These are phyloP conservation scores for Paramecium sexaurelia DNA, from an alignment of 73 alveolate genomes.

Conservation along the genomic window DNA sequence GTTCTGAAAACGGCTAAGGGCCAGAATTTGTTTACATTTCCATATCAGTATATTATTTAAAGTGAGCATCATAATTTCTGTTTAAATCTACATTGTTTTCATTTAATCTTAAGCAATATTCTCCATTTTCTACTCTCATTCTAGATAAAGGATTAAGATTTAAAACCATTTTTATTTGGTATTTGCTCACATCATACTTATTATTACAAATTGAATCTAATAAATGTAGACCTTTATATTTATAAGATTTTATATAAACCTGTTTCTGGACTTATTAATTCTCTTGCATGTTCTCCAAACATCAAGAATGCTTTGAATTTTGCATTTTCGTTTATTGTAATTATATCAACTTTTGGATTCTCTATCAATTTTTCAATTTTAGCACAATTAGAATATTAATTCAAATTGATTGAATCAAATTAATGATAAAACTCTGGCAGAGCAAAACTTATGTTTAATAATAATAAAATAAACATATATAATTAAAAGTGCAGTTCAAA, in stretches of 20 bases:
- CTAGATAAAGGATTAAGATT: constrained; percentile 79
- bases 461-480: constrained; percentile 12
- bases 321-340: constrained; percentile 1
- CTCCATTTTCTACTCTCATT: constrained; percentile 78
- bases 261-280: constrained; percentile 75
- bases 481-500: background rate
- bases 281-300: constrained; percentile 86
- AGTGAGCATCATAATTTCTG: constrained; percentile 78
- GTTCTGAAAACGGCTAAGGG: constrained; percentile 72
- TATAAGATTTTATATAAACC: constrained; percentile 61
- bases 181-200: background rate
- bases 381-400: background rate
- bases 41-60: constrained; percentile 50
- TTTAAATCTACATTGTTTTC: constrained; percentile 74
- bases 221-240: constrained; percentile 25
- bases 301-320: constrained; percentile 63
- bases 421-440: constrained; percentile 28
- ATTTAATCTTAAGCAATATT: constrained; percentile 74
- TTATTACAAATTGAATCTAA: constrained; percentile 13
- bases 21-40: constrained; percentile 68
- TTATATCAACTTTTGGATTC: background rate
- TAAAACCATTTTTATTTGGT: constrained; percentile 42
- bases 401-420: constrained; percentile 12
- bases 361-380: background rate
- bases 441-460: constrained; percentile 4